These are phyloP conservation scores for Rugosomyces carneus DNA, from an alignment of 1,284 basidiomycete genomes.

Conservation along the genomic window DNA sequence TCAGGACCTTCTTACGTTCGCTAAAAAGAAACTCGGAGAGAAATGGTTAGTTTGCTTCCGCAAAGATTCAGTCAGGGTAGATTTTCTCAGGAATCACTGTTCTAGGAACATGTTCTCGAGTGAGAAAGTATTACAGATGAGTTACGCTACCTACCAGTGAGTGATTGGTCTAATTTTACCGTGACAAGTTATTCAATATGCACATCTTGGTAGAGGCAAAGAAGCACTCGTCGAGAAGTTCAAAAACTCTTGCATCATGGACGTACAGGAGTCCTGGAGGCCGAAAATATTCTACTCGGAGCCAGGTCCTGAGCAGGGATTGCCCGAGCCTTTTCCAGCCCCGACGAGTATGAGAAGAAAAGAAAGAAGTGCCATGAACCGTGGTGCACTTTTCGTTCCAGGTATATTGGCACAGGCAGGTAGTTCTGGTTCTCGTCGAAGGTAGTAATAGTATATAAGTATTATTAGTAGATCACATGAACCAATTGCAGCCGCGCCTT, in stretches of 20 bases:
- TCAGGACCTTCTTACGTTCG: constrained; percentile 69
- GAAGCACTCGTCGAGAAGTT: constrained; percentile 83
- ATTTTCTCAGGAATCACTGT: constrained; percentile 3
- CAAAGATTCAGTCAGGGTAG: background rate
- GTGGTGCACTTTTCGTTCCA: constrained; percentile 61
- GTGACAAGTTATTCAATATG: background rate
- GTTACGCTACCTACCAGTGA: constrained; percentile 82
- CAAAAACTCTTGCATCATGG: constrained; percentile 82
- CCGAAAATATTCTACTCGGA: constrained; percentile 81
- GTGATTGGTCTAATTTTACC: constrained; percentile 25
- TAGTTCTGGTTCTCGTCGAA: constrained; percentile 1
- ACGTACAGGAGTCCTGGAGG: constrained; percentile 72
- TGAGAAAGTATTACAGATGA: constrained; percentile 82
- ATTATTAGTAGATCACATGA: too few species aligned
- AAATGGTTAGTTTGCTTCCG: constrained; percentile 56
- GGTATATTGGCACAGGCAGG: constrained; percentile 20
- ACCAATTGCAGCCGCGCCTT: background rate
- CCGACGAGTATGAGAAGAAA: constrained; percentile 73
- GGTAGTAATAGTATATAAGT: too few species aligned
- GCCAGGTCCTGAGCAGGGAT: constrained; percentile 61
- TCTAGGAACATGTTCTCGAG: constrained; percentile 82
- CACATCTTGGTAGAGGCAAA: constrained; percentile 56
- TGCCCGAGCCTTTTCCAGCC: constrained; percentile 74
- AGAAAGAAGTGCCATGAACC: constrained; percentile 69
- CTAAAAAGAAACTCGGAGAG: constrained; percentile 62